phyloP scores from a whole-genome alignment of 2,329 filamentous ascomycete genomes.

The Dendrostoma leiphaemia region DNA sequence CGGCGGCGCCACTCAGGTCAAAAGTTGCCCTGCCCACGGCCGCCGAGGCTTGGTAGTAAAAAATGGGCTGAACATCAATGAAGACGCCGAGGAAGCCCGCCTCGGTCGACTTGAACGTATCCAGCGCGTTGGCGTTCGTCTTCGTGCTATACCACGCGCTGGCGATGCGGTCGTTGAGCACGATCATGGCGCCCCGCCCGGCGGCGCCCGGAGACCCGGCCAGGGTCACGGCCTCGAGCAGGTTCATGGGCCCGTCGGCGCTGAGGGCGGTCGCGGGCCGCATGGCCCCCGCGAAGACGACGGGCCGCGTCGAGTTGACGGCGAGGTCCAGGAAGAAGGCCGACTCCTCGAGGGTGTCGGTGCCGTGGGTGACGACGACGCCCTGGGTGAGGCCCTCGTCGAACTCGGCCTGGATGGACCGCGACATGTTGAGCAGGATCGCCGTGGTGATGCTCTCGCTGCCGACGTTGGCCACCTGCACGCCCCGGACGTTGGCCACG shows the following conservation, averaged over 20 bases:
- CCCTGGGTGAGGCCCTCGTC: slow-evolving; percentile 41
- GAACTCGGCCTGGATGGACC: slow-evolving; percentile 47
- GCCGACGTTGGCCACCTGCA: slow-evolving; percentile 50
- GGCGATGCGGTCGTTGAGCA: slow-evolving; percentile 61
- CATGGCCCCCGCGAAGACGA: slow-evolving; percentile 62
- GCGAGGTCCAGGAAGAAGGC: slow-evolving; percentile 62
- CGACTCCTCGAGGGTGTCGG: slow-evolving; percentile 63
- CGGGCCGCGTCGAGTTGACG: slow-evolving; percentile 54
- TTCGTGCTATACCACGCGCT: slow-evolving; percentile 59
- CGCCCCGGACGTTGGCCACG: slow-evolving; percentile 52
- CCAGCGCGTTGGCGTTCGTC: slow-evolving; percentile 60
- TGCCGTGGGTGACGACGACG: slow-evolving; percentile 63
- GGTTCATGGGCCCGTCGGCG: slow-evolving; percentile 62
- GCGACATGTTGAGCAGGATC: slow-evolving; percentile 46
- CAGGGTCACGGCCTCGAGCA: slow-evolving; percentile 58
- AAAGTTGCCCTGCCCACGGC: slow-evolving; percentile 47
- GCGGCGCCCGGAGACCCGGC: slow-evolving; percentile 44
- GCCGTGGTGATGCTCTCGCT: slow-evolving; percentile 46
- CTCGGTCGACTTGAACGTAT: slow-evolving; percentile 60
- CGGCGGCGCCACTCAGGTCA: slow-evolving; percentile 32
- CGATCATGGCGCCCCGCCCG: slow-evolving; percentile 56
- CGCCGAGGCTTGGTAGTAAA: slow-evolving; percentile 53
- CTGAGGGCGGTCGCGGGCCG: slow-evolving; percentile 60
- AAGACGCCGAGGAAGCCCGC: slow-evolving; percentile 57
- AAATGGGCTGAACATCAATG: slow-evolving; percentile 56